phyloP scores from a whole-genome alignment of 345 rosid species.

The Turritis glabra region DNA sequence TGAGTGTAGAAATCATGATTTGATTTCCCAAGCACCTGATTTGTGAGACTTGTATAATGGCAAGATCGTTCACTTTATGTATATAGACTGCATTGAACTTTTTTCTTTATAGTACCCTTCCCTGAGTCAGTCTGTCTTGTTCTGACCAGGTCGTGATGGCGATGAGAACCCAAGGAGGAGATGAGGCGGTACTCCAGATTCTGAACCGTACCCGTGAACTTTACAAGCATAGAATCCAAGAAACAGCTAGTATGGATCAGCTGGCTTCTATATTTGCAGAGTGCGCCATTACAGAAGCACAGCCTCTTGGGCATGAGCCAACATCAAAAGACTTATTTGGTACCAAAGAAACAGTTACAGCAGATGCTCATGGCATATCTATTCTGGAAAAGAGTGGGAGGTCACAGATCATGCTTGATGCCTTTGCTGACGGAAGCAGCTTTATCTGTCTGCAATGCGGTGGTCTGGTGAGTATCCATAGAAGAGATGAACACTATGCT shows the following conservation, averaged over 20 bases:
- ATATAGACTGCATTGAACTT: neutral
- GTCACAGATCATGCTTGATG: slow-evolving; percentile 78
- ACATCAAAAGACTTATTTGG: slow-evolving; percentile 16
- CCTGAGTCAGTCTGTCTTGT: slow-evolving; percentile 20
- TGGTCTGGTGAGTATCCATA: slow-evolving; percentile 83
- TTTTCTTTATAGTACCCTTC: neutral
- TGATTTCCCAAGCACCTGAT: neutral
- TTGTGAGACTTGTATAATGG: neutral
- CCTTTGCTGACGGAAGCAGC: slow-evolving; percentile 93
- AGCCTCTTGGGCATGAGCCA: slow-evolving; percentile 49
- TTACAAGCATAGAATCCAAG: slow-evolving; percentile 56
- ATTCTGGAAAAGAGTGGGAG: slow-evolving; percentile 83
- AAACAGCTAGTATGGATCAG: slow-evolving; percentile 62
- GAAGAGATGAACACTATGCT: slow-evolving; percentile 87
- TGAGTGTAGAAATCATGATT: slow-evolving; percentile 9
- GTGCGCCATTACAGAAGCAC: slow-evolving; percentile 85
- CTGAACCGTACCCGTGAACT: slow-evolving; percentile 75
- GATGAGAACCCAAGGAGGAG: slow-evolving; percentile 70
- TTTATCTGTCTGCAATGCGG: slow-evolving; percentile 90
- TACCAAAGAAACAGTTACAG: slow-evolving; percentile 26
- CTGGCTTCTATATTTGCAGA: slow-evolving; percentile 89
- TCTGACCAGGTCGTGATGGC: slow-evolving; percentile 82
- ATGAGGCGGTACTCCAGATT: slow-evolving; percentile 64
- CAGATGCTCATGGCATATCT: slow-evolving; percentile 57
- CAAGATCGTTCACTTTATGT: slow-evolving; percentile 8